Conservation (phyloP, 2,329 filamentous ascomycete genomes). For the Calycina herbarum region DNA sequence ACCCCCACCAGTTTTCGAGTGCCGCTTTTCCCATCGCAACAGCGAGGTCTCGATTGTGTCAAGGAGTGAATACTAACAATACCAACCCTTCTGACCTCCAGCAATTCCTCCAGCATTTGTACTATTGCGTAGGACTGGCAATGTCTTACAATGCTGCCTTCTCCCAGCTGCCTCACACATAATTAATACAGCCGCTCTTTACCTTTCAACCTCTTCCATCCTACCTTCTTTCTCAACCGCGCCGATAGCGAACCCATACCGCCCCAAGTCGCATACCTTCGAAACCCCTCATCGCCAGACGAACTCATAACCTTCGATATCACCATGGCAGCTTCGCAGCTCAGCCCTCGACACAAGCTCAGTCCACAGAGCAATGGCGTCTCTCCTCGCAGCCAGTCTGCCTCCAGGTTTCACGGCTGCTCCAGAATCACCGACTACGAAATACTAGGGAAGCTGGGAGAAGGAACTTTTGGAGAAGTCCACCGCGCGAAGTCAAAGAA, state of each 20-base stretch:
- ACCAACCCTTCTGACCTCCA: neutral
- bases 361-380: conserved; percentile 34
- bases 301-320: neutral
- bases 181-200: neutral
- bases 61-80: neutral
- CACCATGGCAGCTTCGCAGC: conserved; percentile 27
- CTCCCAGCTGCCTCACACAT: neutral
- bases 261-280: neutral
- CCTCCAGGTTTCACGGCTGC: conserved; percentile 76
- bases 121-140: neutral
- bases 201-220: neutral
- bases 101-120: neutral
- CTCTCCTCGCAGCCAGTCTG: conserved; percentile 57
- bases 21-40: neutral
- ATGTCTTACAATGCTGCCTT: neutral
- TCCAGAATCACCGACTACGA: conserved; percentile 81
- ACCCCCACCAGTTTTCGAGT: neutral
- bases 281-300: neutral
- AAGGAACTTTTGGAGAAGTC: conserved; percentile 97
- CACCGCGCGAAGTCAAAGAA: conserved; percentile 81
- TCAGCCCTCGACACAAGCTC: conserved; percentile 9
- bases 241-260: neutral
- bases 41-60: neutral
- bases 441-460: conserved; percentile 79
- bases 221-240: neutral